Evolutionary conservation across 2,329 filamentous ascomycete species (phyloP).

Genomic region (Calonectria naviculata): DNA sequence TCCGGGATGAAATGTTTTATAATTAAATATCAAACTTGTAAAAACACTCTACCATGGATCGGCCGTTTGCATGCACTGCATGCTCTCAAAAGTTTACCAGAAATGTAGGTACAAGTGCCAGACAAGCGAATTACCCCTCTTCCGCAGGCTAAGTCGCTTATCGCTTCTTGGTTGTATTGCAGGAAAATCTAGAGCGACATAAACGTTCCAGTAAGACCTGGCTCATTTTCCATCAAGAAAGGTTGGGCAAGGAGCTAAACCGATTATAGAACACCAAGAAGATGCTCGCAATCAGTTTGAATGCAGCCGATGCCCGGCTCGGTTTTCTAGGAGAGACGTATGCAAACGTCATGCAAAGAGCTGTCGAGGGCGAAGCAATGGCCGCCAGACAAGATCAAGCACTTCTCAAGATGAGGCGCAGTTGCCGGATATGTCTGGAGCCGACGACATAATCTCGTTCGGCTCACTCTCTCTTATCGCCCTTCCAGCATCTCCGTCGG

Average conservation of each 20-base stretch:
- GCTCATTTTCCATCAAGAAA: too few species aligned
- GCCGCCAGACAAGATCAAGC: conserved; percentile 32
- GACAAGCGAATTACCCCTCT: background rate
- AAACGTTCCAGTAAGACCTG: background rate
- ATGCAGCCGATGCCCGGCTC: background rate
- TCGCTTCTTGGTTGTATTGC: background rate
- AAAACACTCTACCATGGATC: background rate
- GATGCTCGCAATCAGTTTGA: background rate
- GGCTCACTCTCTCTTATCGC: background rate
- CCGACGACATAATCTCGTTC: background rate
- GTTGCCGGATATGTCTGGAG: background rate
- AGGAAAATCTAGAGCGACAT: background rate
- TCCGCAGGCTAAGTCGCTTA: background rate
- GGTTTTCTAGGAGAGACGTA: background rate
- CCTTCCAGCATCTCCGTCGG: background rate
- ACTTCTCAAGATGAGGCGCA: conserved; percentile 31
- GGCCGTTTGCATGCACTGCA: background rate
- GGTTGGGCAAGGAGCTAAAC: background rate
- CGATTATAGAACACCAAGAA: background rate
- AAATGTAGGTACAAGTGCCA: background rate
- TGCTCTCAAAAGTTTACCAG: conserved; percentile 1
- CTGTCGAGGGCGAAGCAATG: conserved; percentile 29
- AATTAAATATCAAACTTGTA: background rate
- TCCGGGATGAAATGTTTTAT: background rate
- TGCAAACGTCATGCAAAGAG: background rate